A percentile compares a stretch with the other conserved stretches of the same genome.
phyloP scores from a whole-genome alignment of 75 land plant genomes.

The Pseudotsuga menziesii region DNA sequence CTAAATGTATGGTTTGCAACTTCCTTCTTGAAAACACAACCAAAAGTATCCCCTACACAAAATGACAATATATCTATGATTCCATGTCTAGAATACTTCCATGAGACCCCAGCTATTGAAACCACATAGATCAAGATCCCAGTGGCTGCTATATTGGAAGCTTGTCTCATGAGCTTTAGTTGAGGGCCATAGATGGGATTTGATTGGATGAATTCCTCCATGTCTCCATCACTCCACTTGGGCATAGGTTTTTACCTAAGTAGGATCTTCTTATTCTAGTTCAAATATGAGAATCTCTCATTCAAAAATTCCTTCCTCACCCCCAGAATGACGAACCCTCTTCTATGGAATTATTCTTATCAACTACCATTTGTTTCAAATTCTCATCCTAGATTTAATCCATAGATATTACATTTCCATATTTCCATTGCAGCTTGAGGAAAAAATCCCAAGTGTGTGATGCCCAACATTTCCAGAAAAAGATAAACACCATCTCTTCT shows the following conservation, averaged over 20 bases:
- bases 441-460: too few relatives aligned
- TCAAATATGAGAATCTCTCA: slow-evolving; percentile 20
- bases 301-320: slow-evolving; percentile 17
- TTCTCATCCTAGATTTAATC: too few relatives aligned
- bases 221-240: slow-evolving; percentile 53
- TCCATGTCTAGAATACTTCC: slow-evolving; percentile 43
- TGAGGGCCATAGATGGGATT: slow-evolving; percentile 83
- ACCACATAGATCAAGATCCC: slow-evolving; percentile 53
- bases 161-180: slow-evolving; percentile 53
- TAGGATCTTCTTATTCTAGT: slow-evolving; percentile 25
- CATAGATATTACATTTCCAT: too few relatives aligned
- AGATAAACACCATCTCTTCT: too few relatives aligned
- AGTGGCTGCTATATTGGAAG: slow-evolving; percentile 24
- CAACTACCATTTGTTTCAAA: too few relatives aligned
- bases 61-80: too few relatives aligned
- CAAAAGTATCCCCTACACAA: too few relatives aligned
- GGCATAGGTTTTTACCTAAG: slow-evolving; percentile 39
- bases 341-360: too few relatives aligned
- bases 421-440: too few relatives aligned
- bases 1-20: too few relatives aligned
- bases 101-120: slow-evolving; percentile 58
- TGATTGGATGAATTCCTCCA: slow-evolving; percentile 69
- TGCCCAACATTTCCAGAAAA: too few relatives aligned
- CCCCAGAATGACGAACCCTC: not conserved
- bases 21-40: too few relatives aligned